Percentiles rank a stretch among this genome's conserved stretches.
phyloP scores from a whole-genome alignment of 768 basidiomycete species.

The Scleroderma bovista region DNA sequence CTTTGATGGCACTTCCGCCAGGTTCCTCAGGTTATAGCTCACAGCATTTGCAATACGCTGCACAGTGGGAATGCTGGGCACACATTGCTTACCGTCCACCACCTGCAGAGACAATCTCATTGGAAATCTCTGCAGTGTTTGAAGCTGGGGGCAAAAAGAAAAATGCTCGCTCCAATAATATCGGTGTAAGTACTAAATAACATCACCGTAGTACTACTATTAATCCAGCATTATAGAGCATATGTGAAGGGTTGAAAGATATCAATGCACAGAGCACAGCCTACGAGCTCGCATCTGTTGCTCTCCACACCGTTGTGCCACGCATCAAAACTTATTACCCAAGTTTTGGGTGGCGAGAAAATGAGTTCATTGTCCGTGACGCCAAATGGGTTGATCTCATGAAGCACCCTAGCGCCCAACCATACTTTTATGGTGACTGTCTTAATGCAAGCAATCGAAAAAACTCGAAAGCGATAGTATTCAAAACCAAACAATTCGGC shows the following conservation, averaged over 20 bases:
- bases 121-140: conserved; percentile 1
- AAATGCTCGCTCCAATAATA: not conserved
- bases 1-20: not conserved
- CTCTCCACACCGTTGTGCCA: not conserved
- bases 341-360: not conserved
- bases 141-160: not conserved
- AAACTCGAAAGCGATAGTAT: not conserved
- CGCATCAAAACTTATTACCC: not conserved
- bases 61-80: not conserved
- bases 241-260: conserved; percentile 3
- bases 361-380: conserved; percentile 5
- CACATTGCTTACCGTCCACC: not conserved
- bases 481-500: conserved; percentile 2
- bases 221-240: conserved; percentile 4
- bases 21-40: not conserved
- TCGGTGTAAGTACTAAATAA: conserved; percentile 1
- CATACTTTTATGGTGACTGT: conserved; percentile 6
- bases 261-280: not conserved
- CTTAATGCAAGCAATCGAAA: not conserved
- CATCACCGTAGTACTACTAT: not conserved
- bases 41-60: conserved; percentile 1
- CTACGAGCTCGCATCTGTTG: not conserved
- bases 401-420: not conserved
- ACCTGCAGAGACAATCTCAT: conserved; percentile 1
- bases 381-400: conserved; percentile 4